Evolutionary conservation across 257 asterid genomes (phyloP).

Genomic region (Nicotiana knightiana): DNA sequence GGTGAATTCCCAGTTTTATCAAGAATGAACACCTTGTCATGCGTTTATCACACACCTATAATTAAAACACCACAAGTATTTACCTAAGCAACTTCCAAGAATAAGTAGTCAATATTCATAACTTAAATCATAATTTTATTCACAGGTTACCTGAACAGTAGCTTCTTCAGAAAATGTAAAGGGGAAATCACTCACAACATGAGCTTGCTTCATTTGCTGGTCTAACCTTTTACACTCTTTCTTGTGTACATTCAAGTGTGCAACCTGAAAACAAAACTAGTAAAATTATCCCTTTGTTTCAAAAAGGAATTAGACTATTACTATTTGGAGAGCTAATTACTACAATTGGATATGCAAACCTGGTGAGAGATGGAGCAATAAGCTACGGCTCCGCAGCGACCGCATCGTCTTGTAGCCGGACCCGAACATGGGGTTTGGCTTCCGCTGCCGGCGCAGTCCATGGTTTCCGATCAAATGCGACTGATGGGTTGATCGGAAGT

Average conservation of each 20-base stretch:
- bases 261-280: slow-evolving; percentile 31
- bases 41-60: slow-evolving; percentile 25
- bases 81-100: background rate
- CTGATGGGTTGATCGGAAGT: background rate
- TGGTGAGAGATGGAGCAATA: slow-evolving; percentile 92
- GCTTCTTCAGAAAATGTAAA: slow-evolving; percentile 55
- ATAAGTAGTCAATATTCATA: background rate
- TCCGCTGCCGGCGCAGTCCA: slow-evolving; percentile 95
- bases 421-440: slow-evolving; percentile 67
- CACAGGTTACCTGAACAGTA: slow-evolving; percentile 30
- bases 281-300: background rate
- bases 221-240: slow-evolving; percentile 68
- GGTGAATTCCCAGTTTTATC: slow-evolving; percentile 46
- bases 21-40: slow-evolving; percentile 59
- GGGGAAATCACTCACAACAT: slow-evolving; percentile 54
- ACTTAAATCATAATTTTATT: background rate
- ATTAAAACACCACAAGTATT: slow-evolving; percentile 3
- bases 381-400: slow-evolving; percentile 71
- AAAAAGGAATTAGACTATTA: background rate
- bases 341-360: slow-evolving; percentile 23
- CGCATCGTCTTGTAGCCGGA: slow-evolving; percentile 59
- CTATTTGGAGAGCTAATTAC: background rate
- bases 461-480: slow-evolving; percentile 1
- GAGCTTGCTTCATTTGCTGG: slow-evolving; percentile 57
- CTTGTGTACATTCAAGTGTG: slow-evolving; percentile 65